Evolutionary conservation across 2,329 filamentous ascomycete species (phyloP), one percentile per base, ranked within the genome.

Genomic region (Cladophialophora chaetospira): DNA sequence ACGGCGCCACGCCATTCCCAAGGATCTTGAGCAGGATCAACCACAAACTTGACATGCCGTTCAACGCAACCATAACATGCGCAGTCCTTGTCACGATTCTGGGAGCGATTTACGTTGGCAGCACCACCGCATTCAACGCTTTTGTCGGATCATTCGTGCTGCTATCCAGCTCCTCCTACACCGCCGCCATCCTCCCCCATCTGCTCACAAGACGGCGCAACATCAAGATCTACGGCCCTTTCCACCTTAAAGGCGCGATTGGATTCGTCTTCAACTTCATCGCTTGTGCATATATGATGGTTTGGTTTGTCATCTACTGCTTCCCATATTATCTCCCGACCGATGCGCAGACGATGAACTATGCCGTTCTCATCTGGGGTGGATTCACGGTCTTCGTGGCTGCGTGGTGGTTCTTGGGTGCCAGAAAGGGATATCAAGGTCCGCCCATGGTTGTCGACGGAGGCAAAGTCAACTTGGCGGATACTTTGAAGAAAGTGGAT

Each of bases 71-170:
- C 0, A 58, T 86, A 2, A 72, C 76, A 4, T 79, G 78, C 72
- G 71, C 75, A 2, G 58, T 73, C 26, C 53, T 85, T 2, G 75
- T 78, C 51, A 83, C 81, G 1, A 75, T 76, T 33, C 74, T 84
- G 6, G 82, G 81, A 9, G 56, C 79, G 53, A 83, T 85, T 61
- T 80, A 82, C 25, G 55, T 66, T 15, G 64, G 63, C 54, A 63
- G 55, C 54, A 53, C 51, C 23, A 64, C 64, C 5, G 82, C 81
- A 1, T 85, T 85, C 69, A 75, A 78, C 61, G 81, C 81, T 62
- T 77, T 85, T 29, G 78, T 82, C 3, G 81, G 82, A 19, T 82
- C 79, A 29, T 85, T 83, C 67, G 79, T 83, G 58, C 78, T 83
- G 61, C 70, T 84, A 26, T 82, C 80, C 6, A 78, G 78, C 28